Evolutionary conservation across 2,329 filamentous ascomycete genomes (phyloP).

Genomic region (Colletotrichum lindemuthianum): DNA sequence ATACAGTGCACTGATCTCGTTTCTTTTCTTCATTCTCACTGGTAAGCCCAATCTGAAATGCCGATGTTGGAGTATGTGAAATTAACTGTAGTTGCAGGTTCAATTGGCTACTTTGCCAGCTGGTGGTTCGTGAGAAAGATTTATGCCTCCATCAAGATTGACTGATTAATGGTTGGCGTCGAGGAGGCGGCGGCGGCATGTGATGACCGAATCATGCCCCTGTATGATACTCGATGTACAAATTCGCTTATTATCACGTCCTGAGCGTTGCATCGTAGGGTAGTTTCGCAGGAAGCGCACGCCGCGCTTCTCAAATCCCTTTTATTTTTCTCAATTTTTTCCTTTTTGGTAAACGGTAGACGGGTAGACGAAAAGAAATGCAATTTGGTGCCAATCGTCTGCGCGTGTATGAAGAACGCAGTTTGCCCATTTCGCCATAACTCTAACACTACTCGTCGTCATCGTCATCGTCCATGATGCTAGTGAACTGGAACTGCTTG

Average conservation of each 20-base stretch:
- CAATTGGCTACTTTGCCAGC: slow-evolving; percentile 94
- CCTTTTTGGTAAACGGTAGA: slow-evolving; percentile 24
- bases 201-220: slow-evolving; percentile 4
- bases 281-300: slow-evolving; percentile 6
- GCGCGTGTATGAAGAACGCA: too few species aligned
- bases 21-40: slow-evolving; percentile 92
- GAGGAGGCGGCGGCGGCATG: slow-evolving; percentile 8
- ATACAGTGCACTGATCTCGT: slow-evolving; percentile 89
- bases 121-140: slow-evolving; percentile 96
- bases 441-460: slow-evolving; percentile 46
- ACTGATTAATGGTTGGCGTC: slow-evolving; percentile 60
- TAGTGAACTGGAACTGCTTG: slow-evolving; percentile 68
- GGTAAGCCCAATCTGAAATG: slow-evolving; percentile 67
- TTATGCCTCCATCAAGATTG: slow-evolving; percentile 97
- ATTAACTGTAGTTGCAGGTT: slow-evolving; percentile 64
- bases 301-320: slow-evolving; percentile 2
- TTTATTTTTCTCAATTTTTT: slow-evolving; percentile 3
- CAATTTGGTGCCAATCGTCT: neutral
- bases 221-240: slow-evolving; percentile 31
- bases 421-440: neutral
- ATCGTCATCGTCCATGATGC: slow-evolving; percentile 63
- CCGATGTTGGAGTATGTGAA: neutral
- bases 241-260: slow-evolving; percentile 4
- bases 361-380: slow-evolving; percentile 17
- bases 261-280: slow-evolving; percentile 8